Conservation (phyloP, 2,329 filamentous ascomycete genomes). For the Ambrosiella cleistominuta region DNA sequence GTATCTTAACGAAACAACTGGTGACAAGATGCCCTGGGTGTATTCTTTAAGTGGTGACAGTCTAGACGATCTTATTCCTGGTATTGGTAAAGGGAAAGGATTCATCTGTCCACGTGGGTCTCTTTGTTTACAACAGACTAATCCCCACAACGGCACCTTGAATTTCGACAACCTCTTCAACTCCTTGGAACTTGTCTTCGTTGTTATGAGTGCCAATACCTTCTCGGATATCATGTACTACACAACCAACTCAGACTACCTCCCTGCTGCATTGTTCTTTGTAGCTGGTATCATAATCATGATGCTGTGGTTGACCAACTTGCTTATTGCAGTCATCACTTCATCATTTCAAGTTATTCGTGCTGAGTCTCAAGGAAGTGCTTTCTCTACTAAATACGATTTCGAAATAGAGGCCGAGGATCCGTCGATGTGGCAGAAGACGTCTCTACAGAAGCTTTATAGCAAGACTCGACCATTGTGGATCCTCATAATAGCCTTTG, state of each 20-base stretch:
- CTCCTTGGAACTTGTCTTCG: slow-evolving; percentile 85
- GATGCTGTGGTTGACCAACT: slow-evolving; percentile 90
- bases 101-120: slow-evolving; percentile 76
- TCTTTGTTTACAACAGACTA: slow-evolving; percentile 59
- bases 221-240: slow-evolving; percentile 92
- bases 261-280: slow-evolving; percentile 65
- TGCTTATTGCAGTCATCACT: slow-evolving; percentile 90
- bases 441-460: slow-evolving; percentile 51
- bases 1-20: slow-evolving; percentile 45
- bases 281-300: slow-evolving; percentile 67
- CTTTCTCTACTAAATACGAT: slow-evolving; percentile 35
- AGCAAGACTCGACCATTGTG: slow-evolving; percentile 60
- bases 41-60: slow-evolving; percentile 22
- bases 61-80: slow-evolving; percentile 31
- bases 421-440: slow-evolving; percentile 21
- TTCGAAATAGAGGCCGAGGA: slow-evolving; percentile 47
- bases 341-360: slow-evolving; percentile 96
- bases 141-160: slow-evolving; percentile 69
- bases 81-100: slow-evolving; percentile 49
- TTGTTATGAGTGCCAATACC: slow-evolving; percentile 96
- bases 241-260: slow-evolving; percentile 79
- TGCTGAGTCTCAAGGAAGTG: slow-evolving; percentile 86
- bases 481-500: slow-evolving; percentile 64
- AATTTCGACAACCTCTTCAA: slow-evolving; percentile 92
- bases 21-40: slow-evolving; percentile 49